A percentile compares a stretch with the other conserved stretches of the same genome.
phyloP scores from a whole-genome alignment of 2,329 filamentous ascomycete genomes.

The Pseudogymnoascus sp. region DNA sequence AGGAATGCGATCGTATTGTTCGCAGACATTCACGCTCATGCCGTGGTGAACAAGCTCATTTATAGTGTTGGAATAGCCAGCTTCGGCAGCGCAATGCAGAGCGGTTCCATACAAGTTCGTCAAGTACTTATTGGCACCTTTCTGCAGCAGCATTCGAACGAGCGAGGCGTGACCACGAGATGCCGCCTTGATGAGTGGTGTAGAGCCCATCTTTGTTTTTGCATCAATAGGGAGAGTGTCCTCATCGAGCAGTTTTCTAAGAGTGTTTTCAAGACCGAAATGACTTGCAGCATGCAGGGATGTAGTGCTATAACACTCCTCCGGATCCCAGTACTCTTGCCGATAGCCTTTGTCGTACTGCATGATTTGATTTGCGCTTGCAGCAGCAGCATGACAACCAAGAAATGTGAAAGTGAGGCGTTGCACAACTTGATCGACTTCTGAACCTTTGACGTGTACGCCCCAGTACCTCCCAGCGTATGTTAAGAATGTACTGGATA shows the following conservation, averaged over 20 bases:
- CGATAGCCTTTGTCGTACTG: neutral
- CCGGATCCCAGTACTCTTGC: neutral
- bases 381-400: neutral
- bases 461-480: neutral
- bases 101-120: neutral
- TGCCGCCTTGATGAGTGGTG: neutral
- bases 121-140: neutral
- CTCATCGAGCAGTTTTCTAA: neutral
- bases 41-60: neutral
- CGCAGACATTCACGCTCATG: neutral
- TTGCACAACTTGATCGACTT: neutral
- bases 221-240: neutral
- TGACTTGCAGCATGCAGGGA: neutral
- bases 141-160: neutral
- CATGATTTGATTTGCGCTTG: neutral
- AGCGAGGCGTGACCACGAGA: neutral
- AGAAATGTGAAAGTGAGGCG: neutral
- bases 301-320: neutral
- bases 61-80: neutral
- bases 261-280: neutral
- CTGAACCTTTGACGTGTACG: neutral
- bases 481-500: neutral
- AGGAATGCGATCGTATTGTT: neutral
- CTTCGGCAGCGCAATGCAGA: neutral
- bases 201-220: neutral